Base-by-base conservation (phyloP, 352 stramenopile species). In the Phytophthora macrochlamydospora region DNA sequence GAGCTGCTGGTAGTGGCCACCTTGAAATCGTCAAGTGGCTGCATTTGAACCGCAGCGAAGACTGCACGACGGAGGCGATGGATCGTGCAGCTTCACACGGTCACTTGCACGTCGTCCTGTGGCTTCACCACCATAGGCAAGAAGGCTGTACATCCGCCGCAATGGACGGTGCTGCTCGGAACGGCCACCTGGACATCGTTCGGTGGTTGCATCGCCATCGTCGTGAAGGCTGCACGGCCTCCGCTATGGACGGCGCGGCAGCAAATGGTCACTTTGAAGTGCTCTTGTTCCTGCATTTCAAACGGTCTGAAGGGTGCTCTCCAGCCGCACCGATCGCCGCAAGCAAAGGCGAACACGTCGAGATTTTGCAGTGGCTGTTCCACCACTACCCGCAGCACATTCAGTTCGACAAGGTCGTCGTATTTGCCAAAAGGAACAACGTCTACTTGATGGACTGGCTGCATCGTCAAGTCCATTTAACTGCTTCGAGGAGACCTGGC, bases 211-310 rank as follows among this genome's bases (percentile, higher is more conserved):
- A 70, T 7, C 28, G 30, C 14, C 42, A 62, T 49, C 62, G 54
- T 7, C 35, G 12, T 13, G 58, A 52, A 48, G 49, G 43, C n/a
- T 60, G 42, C 28, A 62, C 51, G 14, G 52, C n/a, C 4, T 35
- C 55, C 30, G 51, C 63, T 1, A 74, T 75, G 51, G 54, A 12
- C 56, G 40, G 48, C 13, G 69, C 69, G 4, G 56, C 62, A 6
- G 43, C 51, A 2, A 49, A 64, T 29, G 71, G 67, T n/a, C 71
- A 76, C 45, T 68, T 79, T 4, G 56, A 70, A 12, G 52, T 79
- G 8, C 56, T 73, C 30, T 46, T 67, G 31, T 79, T 68, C 71
- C 59, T 76, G 9, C 61, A 71, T 11, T 62, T 54, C 8, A 40
- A 40, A 31, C 63, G 56, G 38, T 44, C 30, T 3, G 63, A 71